phyloP scores from a whole-genome alignment of 192 early-diverging fungal species.

The Coemansia sp. region DNA sequence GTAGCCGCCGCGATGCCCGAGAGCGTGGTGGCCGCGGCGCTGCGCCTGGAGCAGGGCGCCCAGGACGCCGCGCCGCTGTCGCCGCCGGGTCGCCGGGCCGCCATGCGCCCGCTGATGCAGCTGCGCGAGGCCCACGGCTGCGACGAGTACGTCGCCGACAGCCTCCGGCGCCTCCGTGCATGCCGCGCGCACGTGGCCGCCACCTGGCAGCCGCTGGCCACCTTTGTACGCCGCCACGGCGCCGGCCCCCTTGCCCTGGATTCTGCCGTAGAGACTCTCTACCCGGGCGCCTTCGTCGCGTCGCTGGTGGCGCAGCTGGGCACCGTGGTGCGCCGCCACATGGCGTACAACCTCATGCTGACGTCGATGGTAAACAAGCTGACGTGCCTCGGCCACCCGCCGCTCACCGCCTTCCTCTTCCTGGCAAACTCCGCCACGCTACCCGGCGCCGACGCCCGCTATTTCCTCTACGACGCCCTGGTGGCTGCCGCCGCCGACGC shows the following conservation, averaged over 20 bases:
- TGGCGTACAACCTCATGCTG: conserved; percentile 58
- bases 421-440: conserved; percentile 32
- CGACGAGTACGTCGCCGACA: conserved; percentile 43
- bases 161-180: conserved; percentile 15
- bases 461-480: conserved; percentile 28
- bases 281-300: conserved; percentile 56
- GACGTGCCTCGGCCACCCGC: conserved; percentile 50
- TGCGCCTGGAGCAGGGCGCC: conserved; percentile 19
- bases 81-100: conserved; percentile 5
- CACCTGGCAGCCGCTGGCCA: conserved; percentile 14
- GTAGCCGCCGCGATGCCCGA: conserved; percentile 39
- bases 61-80: background rate
- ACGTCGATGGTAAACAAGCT: conserved; percentile 58
- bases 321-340: conserved; percentile 46
- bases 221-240: background rate
- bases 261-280: conserved; percentile 31
- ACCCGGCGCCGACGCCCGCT: background rate
- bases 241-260: no score
- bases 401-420: conserved; percentile 34
- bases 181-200: conserved; percentile 2
- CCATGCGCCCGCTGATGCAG: conserved; percentile 16
- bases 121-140: conserved; percentile 39
- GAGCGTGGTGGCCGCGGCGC: conserved; percentile 23
- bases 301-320: conserved; percentile 51
- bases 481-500: conserved; percentile 40